Evolutionary conservation across 345 rosid genomes (phyloP), one percentile per base, ranked within the genome.

Genomic region (Camelina hispida): DNA sequence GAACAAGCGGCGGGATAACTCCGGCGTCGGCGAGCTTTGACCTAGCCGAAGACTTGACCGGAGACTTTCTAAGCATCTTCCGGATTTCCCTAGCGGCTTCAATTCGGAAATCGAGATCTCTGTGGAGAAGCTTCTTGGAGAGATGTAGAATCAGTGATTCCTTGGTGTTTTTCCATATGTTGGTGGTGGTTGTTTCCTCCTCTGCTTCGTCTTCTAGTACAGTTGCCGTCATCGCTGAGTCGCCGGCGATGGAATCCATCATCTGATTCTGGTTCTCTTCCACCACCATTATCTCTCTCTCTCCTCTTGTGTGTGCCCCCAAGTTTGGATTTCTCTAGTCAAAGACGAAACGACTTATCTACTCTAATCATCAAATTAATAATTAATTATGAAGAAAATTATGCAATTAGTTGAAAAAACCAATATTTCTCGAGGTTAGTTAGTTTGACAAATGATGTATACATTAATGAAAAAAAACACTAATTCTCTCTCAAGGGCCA

Each of bases 21-120:
- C 96, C 92, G 25, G 90, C 86, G 32, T 89, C 87, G 7, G 88
- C 92, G 68, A 89, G 85, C 58, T 74, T 86, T 16, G 89, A 84
- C 78, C 96, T 85, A 13, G 66, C 64, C 14, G 78, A 73, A 16
- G 86, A 83, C 72, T 84, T 89, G 18, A 82, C 70, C 37, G 92
- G 80, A 7, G 92, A 87, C 40, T 78, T 82, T 54, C 90, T 70
- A 15, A 89, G 85, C 13, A 82, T 73, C 72, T 81, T 85, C 38
- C 96, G 75, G 25, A 89, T 81, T 32, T 85, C 89, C 42, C 83
- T 75, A 47, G 96, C 96, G 6, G 96, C 89, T 75, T 85, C 86
- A 60, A 87, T 86, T 78, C 85, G 85, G 73, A 83, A 75, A 20
- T 55, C 73, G 67, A 89, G 89, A 84, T 89, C 92, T 68, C 90